Evolutionary conservation across 805 yeast genomes (phyloP).

Genomic region (Nakazawaea pomicola): DNA sequence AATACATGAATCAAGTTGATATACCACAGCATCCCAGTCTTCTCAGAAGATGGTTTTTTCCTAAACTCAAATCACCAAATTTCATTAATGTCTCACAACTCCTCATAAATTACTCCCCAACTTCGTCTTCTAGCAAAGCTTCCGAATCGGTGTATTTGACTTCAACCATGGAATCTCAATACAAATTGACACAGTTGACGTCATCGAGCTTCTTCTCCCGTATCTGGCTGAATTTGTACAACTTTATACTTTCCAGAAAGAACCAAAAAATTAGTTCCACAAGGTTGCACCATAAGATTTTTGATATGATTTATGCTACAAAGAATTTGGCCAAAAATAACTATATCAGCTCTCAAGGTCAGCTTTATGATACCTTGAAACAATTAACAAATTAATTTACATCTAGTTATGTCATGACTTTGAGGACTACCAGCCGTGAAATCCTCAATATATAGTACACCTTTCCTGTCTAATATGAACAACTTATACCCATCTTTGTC

Average conservation of each 20-base stretch:
- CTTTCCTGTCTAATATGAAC: slow-evolving; percentile 75
- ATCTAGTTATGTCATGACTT: slow-evolving; percentile 59
- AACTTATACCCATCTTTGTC: slow-evolving; percentile 79
- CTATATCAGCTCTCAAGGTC: slow-evolving; percentile 5
- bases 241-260: neutral
- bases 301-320: slow-evolving; percentile 23
- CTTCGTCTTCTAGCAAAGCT: neutral
- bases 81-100: slow-evolving; percentile 10
- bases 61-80: slow-evolving; percentile 9
- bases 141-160: slow-evolving; percentile 4
- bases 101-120: slow-evolving; percentile 8
- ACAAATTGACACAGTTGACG: neutral
- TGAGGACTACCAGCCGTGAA: slow-evolving; percentile 83
- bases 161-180: slow-evolving; percentile 1
- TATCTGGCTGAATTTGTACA: slow-evolving; percentile 1
- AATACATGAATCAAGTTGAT: slow-evolving; percentile 5
- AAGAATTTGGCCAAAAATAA: slow-evolving; percentile 7
- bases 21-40: slow-evolving; percentile 3
- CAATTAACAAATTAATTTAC: slow-evolving; percentile 45
- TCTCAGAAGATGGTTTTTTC: slow-evolving; percentile 2
- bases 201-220: neutral
- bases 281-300: slow-evolving; percentile 25
- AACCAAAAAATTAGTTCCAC: slow-evolving; percentile 16
- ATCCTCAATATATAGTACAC: slow-evolving; percentile 73
- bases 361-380: slow-evolving; percentile 6